Base-by-base conservation (phyloP, 768 basidiomycete species). In the Boletus pseudopeckii region DNA sequence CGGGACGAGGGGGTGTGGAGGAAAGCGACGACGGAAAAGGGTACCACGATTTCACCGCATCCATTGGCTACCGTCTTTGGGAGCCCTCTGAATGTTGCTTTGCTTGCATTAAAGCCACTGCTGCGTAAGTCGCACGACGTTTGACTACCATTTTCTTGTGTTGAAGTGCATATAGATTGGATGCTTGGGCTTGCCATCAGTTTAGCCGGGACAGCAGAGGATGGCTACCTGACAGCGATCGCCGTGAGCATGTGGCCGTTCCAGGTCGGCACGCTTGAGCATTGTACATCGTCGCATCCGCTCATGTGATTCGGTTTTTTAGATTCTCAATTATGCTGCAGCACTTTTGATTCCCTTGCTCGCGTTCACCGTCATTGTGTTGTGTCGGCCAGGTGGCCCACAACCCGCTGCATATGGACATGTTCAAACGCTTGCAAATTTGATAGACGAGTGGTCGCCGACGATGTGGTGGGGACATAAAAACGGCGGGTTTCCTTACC, bases 381-480 rank as follows among this genome's bases (percentile, higher is more conserved):
- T 61, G 24, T 28, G 36, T 32, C 58, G 28, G 28, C 68, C 60
- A 8, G 53, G 39, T 17, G 69, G 69, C 3, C 57, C 61, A 0
- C 71, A 72, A 36, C 71, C 65, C 0, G 66, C 63, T 5, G 57
- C 66, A n/a, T 73, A 72, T 26, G 69, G 71, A 3, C 70, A 72
- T 20, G 45, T 72, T 1, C 66, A 71, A 43, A 73, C 68, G 15
- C 61, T 73, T 15, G 69, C 64, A 3, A 70, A 72, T 44, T 51
- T 72, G 51, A 59, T 71, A 34, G 72, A 73, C 50, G 69, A 73
- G n/a, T 68, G 72, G 72, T 67, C 68, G n/a, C 52, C 61, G 1
- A 65, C 53, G 7, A 66, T 71, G 57, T 64, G 68, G 68, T 70
- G 69, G 63, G 69, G 64, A 17, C 57, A 60, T 20, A 70, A 68